Evolutionary conservation across 148 eudicot species (phyloP), one percentile per base, ranked within the genome.

Genomic region (Agrostemma githago): DNA sequence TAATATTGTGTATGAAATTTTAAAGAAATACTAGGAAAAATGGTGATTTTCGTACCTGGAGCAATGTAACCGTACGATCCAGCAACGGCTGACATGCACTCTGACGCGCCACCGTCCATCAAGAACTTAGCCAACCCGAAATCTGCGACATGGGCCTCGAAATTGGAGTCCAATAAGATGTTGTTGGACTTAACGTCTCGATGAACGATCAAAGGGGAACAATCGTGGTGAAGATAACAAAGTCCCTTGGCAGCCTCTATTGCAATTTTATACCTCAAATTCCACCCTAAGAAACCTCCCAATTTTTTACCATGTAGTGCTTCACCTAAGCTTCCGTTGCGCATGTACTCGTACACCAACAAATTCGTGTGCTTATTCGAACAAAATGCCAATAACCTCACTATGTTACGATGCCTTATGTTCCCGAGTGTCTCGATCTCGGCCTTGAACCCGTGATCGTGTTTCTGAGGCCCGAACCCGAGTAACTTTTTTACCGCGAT

Each of bases 31-130:
- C n/a, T n/a, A 6, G 42, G 42, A 4, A 19, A 67, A 3, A 14
- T 6, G 15, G 44, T 26, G 6, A 9, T 37, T 26, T n/a, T 62
- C 82, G 41, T 86, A 95, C 98, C 98, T 72, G 99, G 99, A 61
- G 99, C 99, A 68, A 96, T 96, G 78, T 96, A 96, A 14, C 99
- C 99, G 48, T 96, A 96, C 0, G 99, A 92, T 3, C 99, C 99
- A 1, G 97, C 97, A 75, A 96, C 79, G 0, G 96, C 97, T 0
- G 99, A 96, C 99, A 96, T 96, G 75, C 95, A 90, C 76, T 96
- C 86, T 0, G 96, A 88, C 2, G 91, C 85, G 15, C 91, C 97
- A 26, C 88, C 89, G 2, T 82, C 94, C 3, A 69, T 70, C 81
- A 96, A 69, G 85, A 84, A 96, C 85, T 96, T 96, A 2, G 99